Conservation (phyloP, 1,284 basidiomycete species). For the Pascua sp. region DNA sequence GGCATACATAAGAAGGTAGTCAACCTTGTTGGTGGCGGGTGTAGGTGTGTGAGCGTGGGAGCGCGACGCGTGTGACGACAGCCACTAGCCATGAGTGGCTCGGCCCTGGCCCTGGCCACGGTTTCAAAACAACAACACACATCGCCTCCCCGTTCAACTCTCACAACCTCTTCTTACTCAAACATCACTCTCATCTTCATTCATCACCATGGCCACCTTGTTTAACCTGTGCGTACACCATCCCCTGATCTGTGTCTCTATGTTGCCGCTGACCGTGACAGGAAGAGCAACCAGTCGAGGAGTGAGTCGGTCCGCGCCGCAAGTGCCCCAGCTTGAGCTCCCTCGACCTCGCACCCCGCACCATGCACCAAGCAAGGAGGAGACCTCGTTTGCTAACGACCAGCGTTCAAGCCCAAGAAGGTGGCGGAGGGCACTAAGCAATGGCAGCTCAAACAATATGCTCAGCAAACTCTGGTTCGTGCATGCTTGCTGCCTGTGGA, state of each 20-base stretch:
- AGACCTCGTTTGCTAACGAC: conserved; percentile 1
- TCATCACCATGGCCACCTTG: conserved; percentile 34
- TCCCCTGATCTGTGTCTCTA: no score
- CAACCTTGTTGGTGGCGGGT: no score
- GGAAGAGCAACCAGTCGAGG: conserved; percentile 40
- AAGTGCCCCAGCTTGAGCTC: no score
- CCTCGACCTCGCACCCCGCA: no score
- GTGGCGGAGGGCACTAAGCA: conserved; percentile 94
- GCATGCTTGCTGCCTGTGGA: background rate
- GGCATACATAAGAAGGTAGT: background rate
- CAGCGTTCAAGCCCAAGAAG: conserved; percentile 92
- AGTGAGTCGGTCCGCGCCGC: conserved; percentile 21
- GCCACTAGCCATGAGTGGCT: no score
- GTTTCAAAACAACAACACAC: background rate
- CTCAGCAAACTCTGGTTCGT: conserved; percentile 84
- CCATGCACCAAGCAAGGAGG: no score
- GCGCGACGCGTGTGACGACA: no score
- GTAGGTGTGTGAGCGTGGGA: no score
- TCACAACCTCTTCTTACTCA: background rate
- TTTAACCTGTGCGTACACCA: conserved; percentile 37
- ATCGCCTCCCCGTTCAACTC: background rate
- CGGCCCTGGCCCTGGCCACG: no score
- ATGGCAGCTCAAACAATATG: conserved; percentile 94
- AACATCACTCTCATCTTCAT: background rate
- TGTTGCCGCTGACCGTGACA: conserved; percentile 23